Percentiles rank a stretch among this genome's conserved stretches.
phyloP scores from a whole-genome alignment of 306 rosid species.

The Alnus rubra region DNA sequence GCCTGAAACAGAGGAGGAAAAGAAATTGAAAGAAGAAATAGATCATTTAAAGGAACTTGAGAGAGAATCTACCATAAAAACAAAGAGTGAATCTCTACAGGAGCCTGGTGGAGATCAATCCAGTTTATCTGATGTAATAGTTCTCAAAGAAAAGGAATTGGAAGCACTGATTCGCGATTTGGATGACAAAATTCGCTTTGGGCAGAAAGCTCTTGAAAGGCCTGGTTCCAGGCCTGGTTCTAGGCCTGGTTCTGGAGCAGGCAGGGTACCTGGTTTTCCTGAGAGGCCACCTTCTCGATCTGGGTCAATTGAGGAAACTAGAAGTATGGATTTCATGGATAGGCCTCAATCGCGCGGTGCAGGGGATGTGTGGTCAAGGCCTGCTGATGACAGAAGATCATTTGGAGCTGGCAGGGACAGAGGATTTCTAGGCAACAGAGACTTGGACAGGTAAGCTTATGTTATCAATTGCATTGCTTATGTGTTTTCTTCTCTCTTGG shows the following conservation, averaged over 20 bases:
- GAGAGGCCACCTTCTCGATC: conserved; percentile 78
- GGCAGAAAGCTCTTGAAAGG: conserved; percentile 83
- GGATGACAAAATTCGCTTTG: conserved; percentile 92
- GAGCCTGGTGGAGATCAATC: conserved; percentile 53
- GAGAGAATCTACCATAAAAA: conserved; percentile 39
- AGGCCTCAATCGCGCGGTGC: conserved; percentile 82
- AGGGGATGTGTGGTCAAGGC: conserved; percentile 67
- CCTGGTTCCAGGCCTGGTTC: conserved; percentile 87
- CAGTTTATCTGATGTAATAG: conserved; percentile 30
- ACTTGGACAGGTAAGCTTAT: conserved; percentile 61
- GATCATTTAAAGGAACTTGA: conserved; percentile 65
- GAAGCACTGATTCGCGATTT: conserved; percentile 66
- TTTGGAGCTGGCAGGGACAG: conserved; percentile 70
- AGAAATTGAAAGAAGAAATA: conserved; percentile 73
- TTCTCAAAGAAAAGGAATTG: conserved; percentile 66
- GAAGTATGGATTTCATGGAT: conserved; percentile 62
- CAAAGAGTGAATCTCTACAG: conserved; percentile 44
- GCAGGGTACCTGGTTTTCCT: conserved; percentile 48
- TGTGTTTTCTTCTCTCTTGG: conserved; percentile 2
- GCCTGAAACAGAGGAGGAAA: conserved; percentile 77
- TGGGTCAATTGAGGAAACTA: conserved; percentile 75
- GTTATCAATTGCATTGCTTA: conserved; percentile 5
- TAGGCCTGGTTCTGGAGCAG: conserved; percentile 69
- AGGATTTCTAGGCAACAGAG: conserved; percentile 75
- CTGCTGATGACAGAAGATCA: conserved; percentile 74